phyloP scores from a whole-genome alignment of 1,284 basidiomycete genomes.

The Ceratobasidium papillatum region DNA sequence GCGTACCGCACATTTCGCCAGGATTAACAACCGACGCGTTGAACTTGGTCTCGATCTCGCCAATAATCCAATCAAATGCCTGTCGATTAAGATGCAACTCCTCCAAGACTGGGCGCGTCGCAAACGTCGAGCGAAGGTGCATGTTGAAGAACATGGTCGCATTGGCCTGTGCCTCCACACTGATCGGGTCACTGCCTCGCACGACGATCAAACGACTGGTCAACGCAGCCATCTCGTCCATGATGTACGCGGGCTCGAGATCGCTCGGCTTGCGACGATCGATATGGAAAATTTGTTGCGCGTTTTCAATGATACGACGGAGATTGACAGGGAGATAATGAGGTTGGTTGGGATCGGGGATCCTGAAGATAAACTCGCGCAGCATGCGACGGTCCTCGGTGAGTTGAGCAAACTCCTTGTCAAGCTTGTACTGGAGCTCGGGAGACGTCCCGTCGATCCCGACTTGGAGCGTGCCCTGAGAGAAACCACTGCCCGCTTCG shows the following conservation, averaged over 20 bases:
- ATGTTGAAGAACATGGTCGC: conserved; percentile 94
- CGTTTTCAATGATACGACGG: conserved; percentile 93
- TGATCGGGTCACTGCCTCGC: conserved; percentile 82
- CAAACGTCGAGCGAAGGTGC: conserved; percentile 88
- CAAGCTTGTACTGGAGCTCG: conserved; percentile 88
- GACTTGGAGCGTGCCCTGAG: conserved; percentile 86
- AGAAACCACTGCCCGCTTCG: conserved; percentile 63
- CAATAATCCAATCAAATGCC: conserved; percentile 97
- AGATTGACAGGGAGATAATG: conserved; percentile 94
- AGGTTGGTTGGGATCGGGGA: conserved; percentile 73
- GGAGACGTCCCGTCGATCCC: conserved; percentile 92
- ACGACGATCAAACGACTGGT: conserved; percentile 81
- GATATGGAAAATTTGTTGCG: conserved; percentile 97
- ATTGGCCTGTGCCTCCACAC: conserved; percentile 83
- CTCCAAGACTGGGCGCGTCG: conserved; percentile 84
- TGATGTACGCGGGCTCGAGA: conserved; percentile 87
- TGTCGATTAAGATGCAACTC: conserved; percentile 86
- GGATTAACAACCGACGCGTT: conserved; percentile 91
- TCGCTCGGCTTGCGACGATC: conserved; percentile 93
- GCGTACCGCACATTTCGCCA: conserved; percentile 98
- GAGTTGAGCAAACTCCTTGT: conserved; percentile 87
- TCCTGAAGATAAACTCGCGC: conserved; percentile 86
- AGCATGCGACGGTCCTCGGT: conserved; percentile 78
- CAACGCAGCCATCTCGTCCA: conserved; percentile 79
- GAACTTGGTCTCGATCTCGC: conserved; percentile 95